A percentile compares a stretch with the other conserved stretches of the same genome.
These are phyloP conservation scores for Ilex paraguariensis DNA, from an alignment of 305 asterid species.

Conservation along the genomic window DNA sequence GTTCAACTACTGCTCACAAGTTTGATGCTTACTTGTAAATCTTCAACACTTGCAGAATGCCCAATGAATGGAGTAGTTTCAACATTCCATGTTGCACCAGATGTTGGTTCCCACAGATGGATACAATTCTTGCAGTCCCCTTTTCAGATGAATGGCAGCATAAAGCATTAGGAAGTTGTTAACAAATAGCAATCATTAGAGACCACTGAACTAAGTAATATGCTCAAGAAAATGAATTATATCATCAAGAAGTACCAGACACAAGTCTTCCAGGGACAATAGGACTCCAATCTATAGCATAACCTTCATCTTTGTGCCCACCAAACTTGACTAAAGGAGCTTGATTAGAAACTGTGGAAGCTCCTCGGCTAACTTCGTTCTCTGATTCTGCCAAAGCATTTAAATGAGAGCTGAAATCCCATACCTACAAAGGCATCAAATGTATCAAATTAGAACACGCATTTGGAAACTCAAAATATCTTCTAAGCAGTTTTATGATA, in stretches of 20 bases:
- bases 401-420: conserved; percentile 85
- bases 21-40: conserved; percentile 51
- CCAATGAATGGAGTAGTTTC: conserved; percentile 74
- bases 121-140: conserved; percentile 84
- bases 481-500: no score
- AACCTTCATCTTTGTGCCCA: conserved; percentile 96
- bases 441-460: background rate
- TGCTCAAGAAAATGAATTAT: conserved; percentile 5
- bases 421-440: conserved; percentile 44
- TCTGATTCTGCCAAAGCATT: conserved; percentile 59
- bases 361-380: conserved; percentile 38
- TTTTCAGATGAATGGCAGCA: conserved; percentile 19
- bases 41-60: conserved; percentile 87
- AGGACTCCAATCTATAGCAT: conserved; percentile 93
- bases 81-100: conserved; percentile 74
- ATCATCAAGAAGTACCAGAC: conserved; percentile 39
- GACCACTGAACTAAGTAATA: background rate
- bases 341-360: conserved; percentile 44
- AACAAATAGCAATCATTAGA: background rate
- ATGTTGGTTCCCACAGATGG: conserved; percentile 88
- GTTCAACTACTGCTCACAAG: background rate
- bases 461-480: no score
- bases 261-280: conserved; percentile 86
- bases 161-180: conserved; percentile 2
- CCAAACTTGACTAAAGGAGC: conserved; percentile 63